Percentiles rank a stretch among this genome's conserved stretches.
Evolutionary conservation across 139 green algal genomes (phyloP).

Genomic region (Penium margaritaceum): DNA sequence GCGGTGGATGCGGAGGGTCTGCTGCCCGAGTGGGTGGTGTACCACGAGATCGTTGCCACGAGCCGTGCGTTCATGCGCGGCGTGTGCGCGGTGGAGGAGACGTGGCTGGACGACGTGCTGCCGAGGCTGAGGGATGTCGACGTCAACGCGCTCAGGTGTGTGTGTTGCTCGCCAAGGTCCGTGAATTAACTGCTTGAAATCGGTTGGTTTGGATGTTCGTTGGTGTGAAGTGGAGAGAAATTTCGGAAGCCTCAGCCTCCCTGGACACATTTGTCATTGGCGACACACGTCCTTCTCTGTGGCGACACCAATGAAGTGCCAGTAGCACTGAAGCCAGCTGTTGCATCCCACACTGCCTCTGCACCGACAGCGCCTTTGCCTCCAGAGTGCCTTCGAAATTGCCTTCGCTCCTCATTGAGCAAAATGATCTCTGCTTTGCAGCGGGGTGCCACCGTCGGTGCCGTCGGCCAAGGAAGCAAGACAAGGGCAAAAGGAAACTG

Average conservation of each 20-base stretch:
- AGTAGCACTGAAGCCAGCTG: neutral
- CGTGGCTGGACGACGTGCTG: conserved; percentile 67
- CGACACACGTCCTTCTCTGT: neutral
- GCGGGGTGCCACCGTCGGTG: too few species aligned
- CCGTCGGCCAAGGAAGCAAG: neutral
- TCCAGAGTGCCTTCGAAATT: neutral
- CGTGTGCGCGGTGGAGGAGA: conserved; percentile 65
- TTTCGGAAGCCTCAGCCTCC: neutral
- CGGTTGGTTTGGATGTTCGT: too few species aligned
- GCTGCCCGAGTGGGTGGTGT: conserved; percentile 85
- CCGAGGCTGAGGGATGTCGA: conserved; percentile 63
- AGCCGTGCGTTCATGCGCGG: conserved; percentile 65
- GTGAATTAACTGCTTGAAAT: too few species aligned
- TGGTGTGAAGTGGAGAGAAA: neutral
- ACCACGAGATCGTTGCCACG: conserved; percentile 80
- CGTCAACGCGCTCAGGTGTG: conserved; percentile 44
- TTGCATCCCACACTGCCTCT: neutral
- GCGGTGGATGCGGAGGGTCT: conserved; percentile 75
- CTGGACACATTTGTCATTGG: neutral
- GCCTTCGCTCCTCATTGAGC: neutral
- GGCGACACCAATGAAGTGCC: neutral
- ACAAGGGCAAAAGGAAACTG: neutral
- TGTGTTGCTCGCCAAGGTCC: too few species aligned
- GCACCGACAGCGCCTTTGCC: neutral
- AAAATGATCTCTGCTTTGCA: neutral